Evolutionary conservation across 495 filamentous ascomycete genomes (phyloP).

Genomic region (Peziza echinospora): DNA sequence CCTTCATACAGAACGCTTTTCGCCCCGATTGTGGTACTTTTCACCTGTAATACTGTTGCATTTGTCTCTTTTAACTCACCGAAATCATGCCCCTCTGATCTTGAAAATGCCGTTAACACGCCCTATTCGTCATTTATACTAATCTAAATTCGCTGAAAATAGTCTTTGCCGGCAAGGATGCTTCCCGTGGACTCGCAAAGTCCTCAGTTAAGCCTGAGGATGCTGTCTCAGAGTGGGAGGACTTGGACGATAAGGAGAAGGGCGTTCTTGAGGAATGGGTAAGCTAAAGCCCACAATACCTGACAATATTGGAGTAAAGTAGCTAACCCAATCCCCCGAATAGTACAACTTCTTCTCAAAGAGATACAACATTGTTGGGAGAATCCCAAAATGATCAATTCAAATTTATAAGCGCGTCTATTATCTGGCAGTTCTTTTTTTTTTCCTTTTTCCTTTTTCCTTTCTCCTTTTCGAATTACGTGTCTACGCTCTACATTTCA

Average conservation of each 20-base stretch:
- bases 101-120: background rate
- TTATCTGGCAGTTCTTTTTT: too few relatives aligned
- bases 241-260: conserved; percentile 74
- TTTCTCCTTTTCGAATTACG: too few relatives aligned
- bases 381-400: too few relatives aligned
- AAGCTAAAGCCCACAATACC: background rate
- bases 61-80: background rate
- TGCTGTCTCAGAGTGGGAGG: conserved; percentile 61
- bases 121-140: conserved; percentile 7
- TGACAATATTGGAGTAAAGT: background rate
- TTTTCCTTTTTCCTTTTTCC: too few relatives aligned
- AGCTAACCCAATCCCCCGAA: background rate
- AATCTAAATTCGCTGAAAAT: conserved; percentile 1
- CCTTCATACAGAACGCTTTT: too few relatives aligned
- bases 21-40: too few relatives aligned
- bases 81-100: background rate
- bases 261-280: conserved; percentile 63
- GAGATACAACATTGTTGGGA: conserved; percentile 79
- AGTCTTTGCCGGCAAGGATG: conserved; percentile 94
- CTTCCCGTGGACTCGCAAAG: conserved; percentile 66
- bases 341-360: conserved; percentile 76
- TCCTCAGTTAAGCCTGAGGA: conserved; percentile 77
- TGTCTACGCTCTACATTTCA: too few relatives aligned
- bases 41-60: too few relatives aligned
- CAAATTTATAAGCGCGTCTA: too few relatives aligned